Percentiles rank a stretch among this genome's conserved stretches.
Conservation (phyloP, 225 moss, liverwort and hornwort genomes). For the Pseudoscleropodium purum region DNA sequence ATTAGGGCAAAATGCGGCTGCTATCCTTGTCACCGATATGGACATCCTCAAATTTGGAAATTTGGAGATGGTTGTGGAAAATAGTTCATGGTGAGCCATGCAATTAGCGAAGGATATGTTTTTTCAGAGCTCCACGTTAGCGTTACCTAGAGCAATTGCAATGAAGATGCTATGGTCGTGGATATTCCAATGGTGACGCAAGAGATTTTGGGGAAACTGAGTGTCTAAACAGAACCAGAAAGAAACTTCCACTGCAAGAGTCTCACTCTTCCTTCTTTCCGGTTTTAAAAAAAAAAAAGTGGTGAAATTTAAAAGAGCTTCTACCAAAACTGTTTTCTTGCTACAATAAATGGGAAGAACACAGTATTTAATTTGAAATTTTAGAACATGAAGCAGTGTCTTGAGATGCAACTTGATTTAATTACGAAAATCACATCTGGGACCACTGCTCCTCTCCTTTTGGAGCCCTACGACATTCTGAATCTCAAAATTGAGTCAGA, state of each 20-base stretch:
- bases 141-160: not conserved
- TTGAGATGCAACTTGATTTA: not conserved
- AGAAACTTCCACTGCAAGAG: not conserved
- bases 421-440: not conserved
- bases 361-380: not conserved
- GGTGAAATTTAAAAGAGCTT: not conserved
- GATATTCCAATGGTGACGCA: not conserved
- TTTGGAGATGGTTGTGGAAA: not conserved
- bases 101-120: not conserved
- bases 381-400: not conserved
- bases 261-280: not conserved
- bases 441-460: not conserved
- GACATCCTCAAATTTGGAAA: not conserved
- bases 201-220: not conserved
- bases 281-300: not conserved
- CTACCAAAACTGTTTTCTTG: not conserved
- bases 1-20: not conserved
- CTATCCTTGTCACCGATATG: not conserved
- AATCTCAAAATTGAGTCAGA: not conserved
- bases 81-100: too few relatives aligned
- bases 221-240: not conserved
- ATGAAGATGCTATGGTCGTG: not conserved
- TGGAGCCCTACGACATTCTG: not conserved
- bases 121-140: not conserved
- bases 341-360: not conserved